These are phyloP conservation scores for Keithomyces neogunnii DNA, from an alignment of 2,329 filamentous ascomycete genomes.

Conservation along the genomic window DNA sequence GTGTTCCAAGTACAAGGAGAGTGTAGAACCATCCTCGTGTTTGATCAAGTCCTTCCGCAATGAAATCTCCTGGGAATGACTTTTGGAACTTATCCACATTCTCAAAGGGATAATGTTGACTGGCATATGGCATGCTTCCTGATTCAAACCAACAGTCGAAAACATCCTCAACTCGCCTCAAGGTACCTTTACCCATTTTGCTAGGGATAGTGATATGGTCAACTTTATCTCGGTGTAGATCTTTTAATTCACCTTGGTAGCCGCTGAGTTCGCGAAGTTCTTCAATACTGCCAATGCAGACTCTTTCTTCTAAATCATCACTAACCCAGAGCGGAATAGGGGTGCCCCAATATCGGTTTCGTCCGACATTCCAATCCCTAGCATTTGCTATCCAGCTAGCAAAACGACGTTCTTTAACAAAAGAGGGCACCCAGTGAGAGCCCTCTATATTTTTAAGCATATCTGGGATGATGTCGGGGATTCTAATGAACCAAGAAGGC, in stretches of 20 bases:
- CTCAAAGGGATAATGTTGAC: slow-evolving; percentile 86
- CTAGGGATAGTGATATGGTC: slow-evolving; percentile 92
- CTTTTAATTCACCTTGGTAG: slow-evolving; percentile 72
- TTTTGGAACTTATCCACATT: slow-evolving; percentile 73
- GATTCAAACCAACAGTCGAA: slow-evolving; percentile 98
- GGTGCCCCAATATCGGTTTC: slow-evolving; percentile 93
- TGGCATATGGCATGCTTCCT: slow-evolving; percentile 90
- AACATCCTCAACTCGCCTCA: slow-evolving; percentile 76
- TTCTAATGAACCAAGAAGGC: slow-evolving; percentile 90
- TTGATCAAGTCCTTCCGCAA: slow-evolving; percentile 87
- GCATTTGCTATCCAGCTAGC: slow-evolving; percentile 86
- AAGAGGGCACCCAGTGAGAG: slow-evolving; percentile 85
- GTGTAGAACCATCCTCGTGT: slow-evolving; percentile 98
- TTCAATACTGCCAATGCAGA: slow-evolving; percentile 77
- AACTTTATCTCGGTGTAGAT: slow-evolving; percentile 87
- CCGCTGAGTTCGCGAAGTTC: slow-evolving; percentile 82
- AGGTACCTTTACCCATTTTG: slow-evolving; percentile 73
- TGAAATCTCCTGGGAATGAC: slow-evolving; percentile 86
- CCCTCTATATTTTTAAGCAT: slow-evolving; percentile 87
- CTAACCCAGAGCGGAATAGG: slow-evolving; percentile 89
- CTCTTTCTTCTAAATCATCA: slow-evolving; percentile 76
- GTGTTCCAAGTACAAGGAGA: slow-evolving; percentile 76
- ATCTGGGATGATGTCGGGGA: slow-evolving; percentile 71
- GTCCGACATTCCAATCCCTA: slow-evolving; percentile 89
- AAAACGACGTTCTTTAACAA: slow-evolving; percentile 88